Evolutionary conservation across 352 stramenopile species (phyloP).

Genomic region (Pythium oligandrum): DNA sequence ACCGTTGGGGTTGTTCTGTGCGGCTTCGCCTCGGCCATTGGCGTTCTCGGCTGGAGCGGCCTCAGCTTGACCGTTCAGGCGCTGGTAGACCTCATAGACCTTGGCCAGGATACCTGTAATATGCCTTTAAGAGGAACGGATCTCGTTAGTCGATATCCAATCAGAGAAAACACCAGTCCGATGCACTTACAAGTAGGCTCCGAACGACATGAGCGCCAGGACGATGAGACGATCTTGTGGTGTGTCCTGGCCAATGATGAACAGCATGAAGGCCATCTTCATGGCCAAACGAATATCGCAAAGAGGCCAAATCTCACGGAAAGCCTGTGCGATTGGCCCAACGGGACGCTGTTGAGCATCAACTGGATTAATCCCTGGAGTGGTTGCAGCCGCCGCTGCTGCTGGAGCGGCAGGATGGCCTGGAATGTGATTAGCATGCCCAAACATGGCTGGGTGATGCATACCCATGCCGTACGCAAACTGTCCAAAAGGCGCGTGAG

Average conservation of each 20-base stretch:
- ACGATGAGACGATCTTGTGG: constrained; percentile 70
- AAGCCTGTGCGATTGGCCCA: constrained; percentile 36
- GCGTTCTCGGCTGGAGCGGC: constrained; percentile 16
- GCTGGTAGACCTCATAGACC: constrained; percentile 68
- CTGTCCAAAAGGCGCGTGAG: too few relatives aligned
- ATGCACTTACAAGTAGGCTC: constrained; percentile 63
- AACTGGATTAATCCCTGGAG: not conserved
- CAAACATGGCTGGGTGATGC: constrained; percentile 11
- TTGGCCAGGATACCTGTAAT: constrained; percentile 83
- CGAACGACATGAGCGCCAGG: constrained; percentile 64
- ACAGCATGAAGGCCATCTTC: constrained; percentile 88
- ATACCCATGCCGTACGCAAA: constrained; percentile 27
- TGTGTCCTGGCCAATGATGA: constrained; percentile 84
- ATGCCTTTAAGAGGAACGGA: constrained; percentile 33
- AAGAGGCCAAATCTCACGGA: constrained; percentile 52
- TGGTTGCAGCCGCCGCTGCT: constrained; percentile 1
- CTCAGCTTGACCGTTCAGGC: constrained; percentile 21
- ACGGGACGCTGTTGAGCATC: constrained; percentile 9
- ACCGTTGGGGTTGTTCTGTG: constrained; percentile 10
- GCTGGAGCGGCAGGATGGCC: constrained; percentile 2
- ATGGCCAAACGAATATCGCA: constrained; percentile 71
- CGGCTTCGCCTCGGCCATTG: constrained; percentile 7
- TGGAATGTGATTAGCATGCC: constrained; percentile 5
- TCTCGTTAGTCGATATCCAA: not conserved
- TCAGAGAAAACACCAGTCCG: not conserved